Evolutionary conservation across 176 grass and related monocot species (phyloP), one percentile per base, ranked within the genome.

Genomic region (bread wheat (Triticum aestivum)): DNA sequence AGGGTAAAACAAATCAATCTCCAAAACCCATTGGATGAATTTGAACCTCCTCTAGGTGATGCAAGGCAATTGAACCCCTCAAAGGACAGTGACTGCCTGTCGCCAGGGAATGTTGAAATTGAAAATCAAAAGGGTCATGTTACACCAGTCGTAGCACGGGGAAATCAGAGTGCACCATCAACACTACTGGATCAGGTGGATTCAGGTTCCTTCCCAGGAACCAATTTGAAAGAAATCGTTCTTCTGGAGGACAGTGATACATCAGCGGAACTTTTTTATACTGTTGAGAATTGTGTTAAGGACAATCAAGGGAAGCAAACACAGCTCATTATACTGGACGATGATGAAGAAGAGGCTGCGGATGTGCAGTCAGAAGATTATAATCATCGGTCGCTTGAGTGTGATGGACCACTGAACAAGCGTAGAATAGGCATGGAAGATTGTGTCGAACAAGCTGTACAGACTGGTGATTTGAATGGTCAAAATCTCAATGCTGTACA

Each of bases 401-500:
- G 9, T 70, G 73, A 69, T 77, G 73, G 30, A 88, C 65, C 80
- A 78, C 59, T 83, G 29, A 44, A 4, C 9, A 79, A 79, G 64
- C 37, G 78, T 35, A 45, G 2, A 24, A 35, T 38, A 63, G 34
- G 76, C 8, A 69, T 11, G 10, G 71, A 67, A 68, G 67, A 34
- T 61, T 56, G 20, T 82, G 45, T 14, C 33, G 62, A 81, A 63
- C 49, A 83, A 49, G 26, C 80, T 83, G 65, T 64, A 71, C 52
- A 72, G 41, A 77, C 29, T 35, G 74, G 32, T 44, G 18, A 75
- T 42, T 24, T 75, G 45, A 85, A 74, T 26, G 75, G 26, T 79
- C 58, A 56, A 85, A 58, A 56, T 85, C 8, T 13, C 34, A 75
- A 62, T 3, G 37, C 23, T 63, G 35, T 32, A 63, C 26, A n/a